Conservation (phyloP, 306 rosid species). For the Ceratonia siliqua region DNA sequence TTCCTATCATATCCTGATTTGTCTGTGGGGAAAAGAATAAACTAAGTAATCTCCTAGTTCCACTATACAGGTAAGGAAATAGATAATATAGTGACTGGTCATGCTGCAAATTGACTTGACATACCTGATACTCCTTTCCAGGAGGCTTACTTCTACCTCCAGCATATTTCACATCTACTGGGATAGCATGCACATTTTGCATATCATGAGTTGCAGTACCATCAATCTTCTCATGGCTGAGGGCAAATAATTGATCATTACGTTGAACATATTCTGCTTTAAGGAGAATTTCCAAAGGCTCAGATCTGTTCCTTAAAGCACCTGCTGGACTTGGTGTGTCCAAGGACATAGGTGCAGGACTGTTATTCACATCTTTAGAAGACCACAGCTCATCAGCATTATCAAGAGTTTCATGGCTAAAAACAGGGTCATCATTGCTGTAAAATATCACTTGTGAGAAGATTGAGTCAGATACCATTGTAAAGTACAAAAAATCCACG, state of each 20-base stretch:
- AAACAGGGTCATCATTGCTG: constrained; percentile 84
- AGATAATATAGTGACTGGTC: not conserved
- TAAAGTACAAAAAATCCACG: not conserved
- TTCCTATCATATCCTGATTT: constrained; percentile 39
- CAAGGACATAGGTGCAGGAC: constrained; percentile 44
- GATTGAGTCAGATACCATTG: constrained; percentile 51
- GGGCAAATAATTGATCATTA: constrained; percentile 46
- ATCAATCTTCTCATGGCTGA: constrained; percentile 40
- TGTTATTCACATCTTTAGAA: constrained; percentile 56
- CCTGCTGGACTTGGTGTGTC: constrained; percentile 43
- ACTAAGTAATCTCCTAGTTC: constrained; percentile 6
- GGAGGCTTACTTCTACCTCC: constrained; percentile 45
- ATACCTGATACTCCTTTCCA: constrained; percentile 59
- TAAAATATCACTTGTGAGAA: constrained; percentile 79
- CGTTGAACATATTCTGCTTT: constrained; percentile 54
- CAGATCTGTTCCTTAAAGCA: constrained; percentile 40
- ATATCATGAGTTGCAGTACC: constrained; percentile 46
- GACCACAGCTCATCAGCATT: constrained; percentile 74
- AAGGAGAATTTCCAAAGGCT: constrained; percentile 47
- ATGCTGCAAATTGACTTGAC: constrained; percentile 28
- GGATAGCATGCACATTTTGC: constrained; percentile 39
- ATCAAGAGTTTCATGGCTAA: constrained; percentile 64
- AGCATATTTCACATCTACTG: constrained; percentile 47
- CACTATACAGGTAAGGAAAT: not conserved
- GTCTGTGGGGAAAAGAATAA: constrained; percentile 41